These are phyloP conservation scores for Fusarium secorum DNA, from an alignment of 2,329 filamentous ascomycete species.

Conservation along the genomic window DNA sequence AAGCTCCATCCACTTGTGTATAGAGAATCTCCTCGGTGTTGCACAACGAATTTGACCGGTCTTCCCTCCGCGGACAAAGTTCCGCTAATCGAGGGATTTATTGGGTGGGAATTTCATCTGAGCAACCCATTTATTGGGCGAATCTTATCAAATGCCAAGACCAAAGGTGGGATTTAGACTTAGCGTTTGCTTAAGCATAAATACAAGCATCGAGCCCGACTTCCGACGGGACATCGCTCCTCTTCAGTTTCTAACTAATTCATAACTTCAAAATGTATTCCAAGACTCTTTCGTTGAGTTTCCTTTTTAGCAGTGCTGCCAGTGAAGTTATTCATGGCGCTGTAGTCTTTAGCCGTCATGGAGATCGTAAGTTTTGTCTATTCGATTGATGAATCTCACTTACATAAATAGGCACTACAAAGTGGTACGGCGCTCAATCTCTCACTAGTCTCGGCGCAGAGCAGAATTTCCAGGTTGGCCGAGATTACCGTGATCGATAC, in stretches of 20 bases:
- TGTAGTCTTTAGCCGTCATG: slow-evolving; percentile 47
- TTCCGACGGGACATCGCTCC: neutral
- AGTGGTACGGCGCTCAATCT: slow-evolving; percentile 46
- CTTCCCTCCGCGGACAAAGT: neutral
- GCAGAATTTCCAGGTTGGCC: slow-evolving; percentile 44
- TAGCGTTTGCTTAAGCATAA: slow-evolving; percentile 16
- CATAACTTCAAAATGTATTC: neutral
- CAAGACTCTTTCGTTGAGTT: slow-evolving; percentile 3
- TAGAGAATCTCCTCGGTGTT: neutral
- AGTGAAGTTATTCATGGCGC: slow-evolving; percentile 47
- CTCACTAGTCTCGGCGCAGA: slow-evolving; percentile 48
- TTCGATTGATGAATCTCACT: neutral
- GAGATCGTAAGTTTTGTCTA: slow-evolving; percentile 43
- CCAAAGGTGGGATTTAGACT: neutral
- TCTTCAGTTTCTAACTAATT: neutral
- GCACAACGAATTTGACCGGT: neutral
- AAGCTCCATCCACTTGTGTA: neutral
- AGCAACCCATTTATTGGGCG: neutral
- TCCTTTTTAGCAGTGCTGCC: slow-evolving; percentile 3
- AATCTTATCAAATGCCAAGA: slow-evolving; percentile 1
- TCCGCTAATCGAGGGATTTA: neutral
- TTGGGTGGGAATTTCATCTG: neutral
- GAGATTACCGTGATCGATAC: slow-evolving; percentile 37
- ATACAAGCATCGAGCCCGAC: slow-evolving; percentile 10
- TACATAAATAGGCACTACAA: slow-evolving; percentile 43